phyloP scores from a whole-genome alignment of 108 stramenopile species.

The Aureococcus anophagefferens region DNA sequence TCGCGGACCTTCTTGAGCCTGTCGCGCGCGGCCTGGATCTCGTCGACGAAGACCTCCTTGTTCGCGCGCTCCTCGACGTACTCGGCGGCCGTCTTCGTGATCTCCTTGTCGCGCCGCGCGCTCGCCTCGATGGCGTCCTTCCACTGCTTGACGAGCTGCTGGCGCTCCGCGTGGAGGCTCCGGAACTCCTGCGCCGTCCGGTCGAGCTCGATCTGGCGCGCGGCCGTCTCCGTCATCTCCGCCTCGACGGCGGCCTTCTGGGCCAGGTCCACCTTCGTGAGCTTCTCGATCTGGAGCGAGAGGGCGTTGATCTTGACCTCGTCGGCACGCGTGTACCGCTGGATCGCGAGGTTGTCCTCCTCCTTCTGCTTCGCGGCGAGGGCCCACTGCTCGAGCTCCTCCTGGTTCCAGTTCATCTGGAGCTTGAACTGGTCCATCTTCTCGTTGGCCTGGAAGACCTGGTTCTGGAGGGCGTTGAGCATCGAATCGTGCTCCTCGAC shows the following conservation, averaged over 20 bases:
- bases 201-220: constrained; percentile 62
- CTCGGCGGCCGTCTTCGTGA: constrained; percentile 39
- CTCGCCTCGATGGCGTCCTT: constrained; percentile 61
- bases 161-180: constrained; percentile 59
- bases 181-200: constrained; percentile 56
- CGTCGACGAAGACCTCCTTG: constrained; percentile 19
- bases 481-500: constrained; percentile 20
- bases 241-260: constrained; percentile 45
- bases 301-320: constrained; percentile 63
- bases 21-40: constrained; percentile 18
- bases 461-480: constrained; percentile 44
- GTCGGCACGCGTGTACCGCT: constrained; percentile 65
- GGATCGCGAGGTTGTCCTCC: constrained; percentile 60
- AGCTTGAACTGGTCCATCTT: constrained; percentile 61
- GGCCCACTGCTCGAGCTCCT: constrained; percentile 82
- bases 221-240: constrained; percentile 49
- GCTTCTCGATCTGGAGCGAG: constrained; percentile 47
- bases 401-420: constrained; percentile 78
- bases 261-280: constrained; percentile 37
- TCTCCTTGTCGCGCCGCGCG: constrained; percentile 59
- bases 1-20: constrained; percentile 11
- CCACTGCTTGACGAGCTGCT: constrained; percentile 63
- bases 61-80: constrained; percentile 25
- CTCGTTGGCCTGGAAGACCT: constrained; percentile 54
- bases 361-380: constrained; percentile 73